A percentile compares a stretch with the other conserved stretches of the same genome.
phyloP scores from a whole-genome alignment of 169 alveolate genomes.

The Pseudocohnilembus persalinus region DNA sequence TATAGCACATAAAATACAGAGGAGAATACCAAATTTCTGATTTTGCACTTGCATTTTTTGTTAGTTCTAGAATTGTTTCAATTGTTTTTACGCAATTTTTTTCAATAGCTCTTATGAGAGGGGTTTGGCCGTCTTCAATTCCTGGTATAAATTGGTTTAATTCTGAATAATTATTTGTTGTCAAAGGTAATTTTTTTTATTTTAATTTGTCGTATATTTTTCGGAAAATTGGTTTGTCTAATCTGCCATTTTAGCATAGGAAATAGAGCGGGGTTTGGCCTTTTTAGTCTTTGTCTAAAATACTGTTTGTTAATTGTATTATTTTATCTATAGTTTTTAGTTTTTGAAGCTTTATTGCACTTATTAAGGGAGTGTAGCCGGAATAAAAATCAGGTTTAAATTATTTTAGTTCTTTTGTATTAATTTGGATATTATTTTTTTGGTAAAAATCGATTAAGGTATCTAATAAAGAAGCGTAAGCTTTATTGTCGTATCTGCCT shows the following conservation, averaged over 20 bases:
- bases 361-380: neutral
- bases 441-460: neutral
- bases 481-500: neutral
- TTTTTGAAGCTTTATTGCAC: neutral
- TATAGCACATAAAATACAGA: neutral
- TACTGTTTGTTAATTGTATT: neutral
- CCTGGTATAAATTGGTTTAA: neutral
- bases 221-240: neutral
- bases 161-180: neutral
- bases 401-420: neutral
- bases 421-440: neutral
- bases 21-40: neutral
- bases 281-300: neutral
- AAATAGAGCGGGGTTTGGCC: neutral
- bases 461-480: neutral
- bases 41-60: neutral
- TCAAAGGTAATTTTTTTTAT: neutral
- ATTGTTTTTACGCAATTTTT: neutral
- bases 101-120: neutral
- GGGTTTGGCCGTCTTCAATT: neutral
- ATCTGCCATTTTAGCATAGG: neutral
- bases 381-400: too few relatives aligned
- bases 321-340: neutral
- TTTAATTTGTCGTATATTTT: neutral
- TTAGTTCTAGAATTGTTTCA: neutral